phyloP scores from a whole-genome alignment of 352 stramenopile genomes.

The Phytophthora brassicae region DNA sequence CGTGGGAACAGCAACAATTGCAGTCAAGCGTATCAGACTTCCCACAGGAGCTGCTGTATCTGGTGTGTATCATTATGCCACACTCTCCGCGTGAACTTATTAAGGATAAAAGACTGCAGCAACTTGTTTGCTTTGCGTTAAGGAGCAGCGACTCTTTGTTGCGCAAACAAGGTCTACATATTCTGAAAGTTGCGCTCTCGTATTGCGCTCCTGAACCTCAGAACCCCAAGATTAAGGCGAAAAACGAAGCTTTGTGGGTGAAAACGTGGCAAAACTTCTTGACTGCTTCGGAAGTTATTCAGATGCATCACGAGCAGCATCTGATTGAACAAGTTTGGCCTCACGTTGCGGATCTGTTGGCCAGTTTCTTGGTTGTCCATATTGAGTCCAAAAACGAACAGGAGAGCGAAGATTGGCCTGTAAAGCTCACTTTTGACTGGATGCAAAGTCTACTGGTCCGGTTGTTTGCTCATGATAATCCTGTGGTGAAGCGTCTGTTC shows the following conservation, averaged over 20 bases:
- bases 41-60: slow-evolving; percentile 56
- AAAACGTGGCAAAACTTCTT: slow-evolving; percentile 71
- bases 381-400: neutral
- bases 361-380: slow-evolving; percentile 36
- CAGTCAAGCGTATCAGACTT: slow-evolving; percentile 17
- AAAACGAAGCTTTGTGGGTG: slow-evolving; percentile 18
- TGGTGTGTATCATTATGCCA: slow-evolving; percentile 63
- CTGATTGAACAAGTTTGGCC: slow-evolving; percentile 85
- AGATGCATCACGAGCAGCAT: slow-evolving; percentile 84
- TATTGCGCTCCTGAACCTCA: slow-evolving; percentile 38
- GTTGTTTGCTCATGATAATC: slow-evolving; percentile 78
- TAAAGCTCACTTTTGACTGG: slow-evolving; percentile 77
- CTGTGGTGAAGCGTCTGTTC: slow-evolving; percentile 72
- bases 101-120: slow-evolving; percentile 38
- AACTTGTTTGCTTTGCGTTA: slow-evolving; percentile 55
- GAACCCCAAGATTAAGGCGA: neutral
- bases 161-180: slow-evolving; percentile 68
- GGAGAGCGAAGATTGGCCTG: slow-evolving; percentile 36
- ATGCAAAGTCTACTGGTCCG: slow-evolving; percentile 69
- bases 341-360: slow-evolving; percentile 59
- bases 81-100: slow-evolving; percentile 45
- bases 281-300: slow-evolving; percentile 75
- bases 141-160: slow-evolving; percentile 53
- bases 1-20: slow-evolving; percentile 17
- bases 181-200: slow-evolving; percentile 69